Percentiles rank a stretch among this genome's conserved stretches.
These are phyloP conservation scores for Phytophthora sojae DNA, from an alignment of 352 stramenopile genomes.

Conservation along the genomic window DNA sequence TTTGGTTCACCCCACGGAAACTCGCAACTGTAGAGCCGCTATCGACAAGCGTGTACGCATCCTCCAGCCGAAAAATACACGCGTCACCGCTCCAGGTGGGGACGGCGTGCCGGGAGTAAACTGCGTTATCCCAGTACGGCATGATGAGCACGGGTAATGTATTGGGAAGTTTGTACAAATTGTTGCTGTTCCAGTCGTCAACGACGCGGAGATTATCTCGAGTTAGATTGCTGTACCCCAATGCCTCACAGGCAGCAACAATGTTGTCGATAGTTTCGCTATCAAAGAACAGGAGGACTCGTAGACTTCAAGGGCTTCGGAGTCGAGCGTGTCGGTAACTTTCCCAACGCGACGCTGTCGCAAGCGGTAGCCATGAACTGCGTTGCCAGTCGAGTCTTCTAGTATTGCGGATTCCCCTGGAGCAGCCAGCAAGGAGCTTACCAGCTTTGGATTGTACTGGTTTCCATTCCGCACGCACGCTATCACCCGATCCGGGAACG, in stretches of 20 bases:
- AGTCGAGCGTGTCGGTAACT: constrained; percentile 25
- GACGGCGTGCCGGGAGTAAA: constrained; percentile 23
- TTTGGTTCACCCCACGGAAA: constrained; percentile 18
- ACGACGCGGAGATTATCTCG: constrained; percentile 31
- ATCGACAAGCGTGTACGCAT: background rate
- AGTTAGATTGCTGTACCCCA: constrained; percentile 30
- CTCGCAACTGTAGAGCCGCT: background rate
- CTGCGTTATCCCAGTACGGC: constrained; percentile 44
- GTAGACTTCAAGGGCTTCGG: background rate
- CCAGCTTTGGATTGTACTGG: background rate
- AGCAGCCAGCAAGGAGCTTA: background rate
- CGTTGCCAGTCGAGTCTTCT: constrained; percentile 9
- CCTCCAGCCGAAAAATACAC: constrained; percentile 21
- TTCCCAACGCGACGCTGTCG: background rate
- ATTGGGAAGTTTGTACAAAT: constrained; percentile 14
- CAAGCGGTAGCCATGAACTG: constrained; percentile 5
- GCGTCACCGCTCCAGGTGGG: constrained; percentile 37
- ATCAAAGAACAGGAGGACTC: constrained; percentile 8
- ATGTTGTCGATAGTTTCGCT: constrained; percentile 26
- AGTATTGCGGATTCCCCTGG: background rate
- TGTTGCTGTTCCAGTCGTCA: constrained; percentile 25
- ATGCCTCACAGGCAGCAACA: constrained; percentile 6
- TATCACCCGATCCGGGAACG: constrained; percentile 17
- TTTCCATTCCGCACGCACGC: constrained; percentile 9
- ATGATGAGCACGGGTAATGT: constrained; percentile 46